Conservation (phyloP, 176 grass and related monocot genomes). For the Canna indica region DNA sequence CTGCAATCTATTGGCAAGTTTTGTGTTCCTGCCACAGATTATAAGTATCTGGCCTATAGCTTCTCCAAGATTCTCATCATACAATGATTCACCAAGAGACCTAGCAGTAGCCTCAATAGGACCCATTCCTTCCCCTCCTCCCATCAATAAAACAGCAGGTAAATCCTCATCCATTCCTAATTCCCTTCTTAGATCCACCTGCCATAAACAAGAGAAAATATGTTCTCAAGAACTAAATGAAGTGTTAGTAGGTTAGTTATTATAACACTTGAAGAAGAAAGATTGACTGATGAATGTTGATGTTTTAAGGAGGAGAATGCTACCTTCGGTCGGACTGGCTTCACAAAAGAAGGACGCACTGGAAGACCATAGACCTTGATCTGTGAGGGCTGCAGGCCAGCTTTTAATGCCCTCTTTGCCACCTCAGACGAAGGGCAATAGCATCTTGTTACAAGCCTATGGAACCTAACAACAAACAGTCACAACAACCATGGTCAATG, state of each 20-base stretch:
- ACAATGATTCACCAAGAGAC: slow-evolving; percentile 55
- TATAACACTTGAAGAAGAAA: background rate
- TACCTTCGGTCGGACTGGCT: slow-evolving; percentile 80
- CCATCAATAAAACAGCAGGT: slow-evolving; percentile 85
- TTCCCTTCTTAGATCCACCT: slow-evolving; percentile 87
- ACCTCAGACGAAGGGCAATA: slow-evolving; percentile 96
- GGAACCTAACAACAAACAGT: slow-evolving; percentile 52
- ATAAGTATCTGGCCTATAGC: slow-evolving; percentile 80
- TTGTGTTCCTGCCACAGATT: slow-evolving; percentile 90
- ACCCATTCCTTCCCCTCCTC: slow-evolving; percentile 98
- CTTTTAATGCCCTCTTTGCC: slow-evolving; percentile 85
- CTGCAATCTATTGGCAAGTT: slow-evolving; percentile 56
- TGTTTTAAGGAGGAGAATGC: background rate
- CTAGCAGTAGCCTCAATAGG: slow-evolving; percentile 94
- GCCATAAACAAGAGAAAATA: background rate
- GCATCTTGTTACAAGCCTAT: slow-evolving; percentile 98
- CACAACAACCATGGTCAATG: background rate
- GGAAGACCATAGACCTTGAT: slow-evolving; percentile 98
- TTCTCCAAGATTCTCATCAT: slow-evolving; percentile 49
- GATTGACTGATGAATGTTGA: background rate
- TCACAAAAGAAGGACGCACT: slow-evolving; percentile 90
- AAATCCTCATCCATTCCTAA: slow-evolving; percentile 89
- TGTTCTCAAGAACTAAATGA: background rate
- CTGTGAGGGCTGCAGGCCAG: slow-evolving; percentile 69
- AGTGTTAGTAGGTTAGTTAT: background rate